These are phyloP conservation scores for Hortiboletus flavorubellus DNA, from an alignment of 768 basidiomycete species.

Conservation along the genomic window DNA sequence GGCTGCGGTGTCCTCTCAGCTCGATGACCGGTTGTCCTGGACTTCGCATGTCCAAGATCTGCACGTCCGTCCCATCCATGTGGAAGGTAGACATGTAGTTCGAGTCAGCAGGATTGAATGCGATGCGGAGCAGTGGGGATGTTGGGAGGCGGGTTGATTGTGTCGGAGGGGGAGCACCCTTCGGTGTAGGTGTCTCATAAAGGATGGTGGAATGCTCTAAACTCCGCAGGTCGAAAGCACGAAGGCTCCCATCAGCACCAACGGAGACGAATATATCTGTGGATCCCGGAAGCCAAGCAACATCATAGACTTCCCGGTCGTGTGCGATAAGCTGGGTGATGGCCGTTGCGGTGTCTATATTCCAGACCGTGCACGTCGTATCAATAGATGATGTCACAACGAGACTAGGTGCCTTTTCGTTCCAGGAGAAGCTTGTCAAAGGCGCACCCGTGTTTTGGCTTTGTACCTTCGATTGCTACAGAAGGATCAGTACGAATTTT, in stretches of 20 bases:
- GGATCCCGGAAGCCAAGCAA: constrained; percentile 96
- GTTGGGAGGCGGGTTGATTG: constrained; percentile 67
- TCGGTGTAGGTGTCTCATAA: constrained; percentile 88
- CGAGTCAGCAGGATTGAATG: constrained; percentile 87
- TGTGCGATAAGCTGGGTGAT: constrained; percentile 98
- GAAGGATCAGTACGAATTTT: constrained; percentile 11
- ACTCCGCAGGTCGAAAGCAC: constrained; percentile 94
- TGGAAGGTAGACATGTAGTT: constrained; percentile 98
- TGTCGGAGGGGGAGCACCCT: constrained; percentile 59
- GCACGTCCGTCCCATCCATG: constrained; percentile 84
- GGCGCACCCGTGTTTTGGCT: constrained; percentile 82
- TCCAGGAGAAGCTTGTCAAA: constrained; percentile 97
- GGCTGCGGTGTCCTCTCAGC: constrained; percentile 74
- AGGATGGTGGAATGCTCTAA: constrained; percentile 98
- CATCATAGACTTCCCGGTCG: constrained; percentile 94
- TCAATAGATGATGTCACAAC: constrained; percentile 98
- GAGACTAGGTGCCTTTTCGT: constrained; percentile 83
- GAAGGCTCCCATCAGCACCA: constrained; percentile 93
- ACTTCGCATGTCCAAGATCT: constrained; percentile 95
- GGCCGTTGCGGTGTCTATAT: constrained; percentile 89
- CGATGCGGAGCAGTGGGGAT: constrained; percentile 80
- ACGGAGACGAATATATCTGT: constrained; percentile 98
- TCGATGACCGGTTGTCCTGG: constrained; percentile 96
- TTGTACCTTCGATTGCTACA: constrained; percentile 86
- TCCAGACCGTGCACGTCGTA: constrained; percentile 99